Evolutionary conservation across 495 filamentous ascomycete genomes (phyloP), one percentile per base, ranked within the genome.

Genomic region (Hyphodiscus hymeniophilus): DNA sequence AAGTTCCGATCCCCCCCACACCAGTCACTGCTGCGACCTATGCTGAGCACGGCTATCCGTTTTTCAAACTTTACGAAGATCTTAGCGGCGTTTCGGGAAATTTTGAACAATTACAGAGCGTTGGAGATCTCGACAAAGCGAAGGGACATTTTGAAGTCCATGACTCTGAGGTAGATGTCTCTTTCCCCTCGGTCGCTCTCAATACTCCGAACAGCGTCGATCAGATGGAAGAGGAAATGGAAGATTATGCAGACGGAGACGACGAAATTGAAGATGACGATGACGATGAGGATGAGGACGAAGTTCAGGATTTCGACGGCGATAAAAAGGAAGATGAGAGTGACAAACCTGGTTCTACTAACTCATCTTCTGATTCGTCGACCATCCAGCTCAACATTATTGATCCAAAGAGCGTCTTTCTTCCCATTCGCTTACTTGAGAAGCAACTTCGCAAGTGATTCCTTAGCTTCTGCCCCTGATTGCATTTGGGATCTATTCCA

Each of bases 1-100:
- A 28, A 28, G 26, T 10, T 28, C 26, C 26, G 2, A 21, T 39
- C 3, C 66, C 71, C 10, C 16, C 26, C 10, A 62, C 60, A 16
- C 68, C 73, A 0, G 56, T 73, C 36, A 52, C 51, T 7, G 62
- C 60, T 6, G 18, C 50, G 11, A 57, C 50, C 0, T 75, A 74
- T 31, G 57, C 58, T 15, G 21, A 46, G 0, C 24, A 38, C 1
- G 60, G 62, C 0, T 43, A 65, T 3, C 65, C 68, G 7, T 71
- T 68, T 56, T 73, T 62, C 45, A 40, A 59, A 4, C 38, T 62
- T n/a, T 58, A 56, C 24, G 58, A 66, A 21, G 57, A 67, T 24
- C 21, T 41, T 8, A 43, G 23, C 17, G 23, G 41, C 3, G 17
- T 43, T 7, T 28, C 26, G 26, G n/a, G 51, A 46, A 21, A 30